Evolutionary conservation across 2,329 filamentous ascomycete species (phyloP).

Genomic region (Xylariaceae sp.): DNA sequence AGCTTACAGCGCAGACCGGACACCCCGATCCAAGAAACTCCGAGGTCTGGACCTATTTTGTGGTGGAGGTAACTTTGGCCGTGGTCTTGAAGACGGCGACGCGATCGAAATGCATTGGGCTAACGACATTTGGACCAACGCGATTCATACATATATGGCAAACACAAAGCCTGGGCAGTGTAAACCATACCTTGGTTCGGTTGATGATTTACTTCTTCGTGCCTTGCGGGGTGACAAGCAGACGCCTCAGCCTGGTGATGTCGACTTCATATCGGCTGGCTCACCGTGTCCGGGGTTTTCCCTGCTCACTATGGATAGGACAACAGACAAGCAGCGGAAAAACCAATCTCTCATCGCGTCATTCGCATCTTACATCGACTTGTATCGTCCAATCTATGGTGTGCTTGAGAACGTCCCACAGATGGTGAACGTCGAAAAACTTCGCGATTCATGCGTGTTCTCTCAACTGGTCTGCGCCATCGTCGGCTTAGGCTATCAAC

Average conservation of each 20-base stretch:
- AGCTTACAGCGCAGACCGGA: conserved; percentile 46
- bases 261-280: conserved; percentile 68
- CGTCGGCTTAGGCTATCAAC: conserved; percentile 74
- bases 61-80: conserved; percentile 72
- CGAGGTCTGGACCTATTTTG: conserved; percentile 70
- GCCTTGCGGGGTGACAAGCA: conserved; percentile 47
- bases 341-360: conserved; percentile 77
- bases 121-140: conserved; percentile 60
- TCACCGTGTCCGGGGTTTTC: conserved; percentile 79
- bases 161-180: conserved; percentile 46
- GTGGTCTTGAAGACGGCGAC: conserved; percentile 69
- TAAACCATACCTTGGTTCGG: conserved; percentile 63
- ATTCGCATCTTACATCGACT: conserved; percentile 68
- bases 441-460: conserved; percentile 59
- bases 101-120: conserved; percentile 61
- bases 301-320: conserved; percentile 52
- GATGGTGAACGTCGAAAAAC: conserved; percentile 51
- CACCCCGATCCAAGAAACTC: conserved; percentile 34
- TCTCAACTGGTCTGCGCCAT: conserved; percentile 69
- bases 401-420: conserved; percentile 71
- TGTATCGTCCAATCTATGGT: conserved; percentile 71
- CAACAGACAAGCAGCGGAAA: conserved; percentile 51
- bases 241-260: conserved; percentile 56
- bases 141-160: conserved; percentile 70
- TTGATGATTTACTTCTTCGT: conserved; percentile 60